Percentiles rank a stretch among this genome's conserved stretches.
Evolutionary conservation across 257 asterid species (phyloP).

Genomic region (Ocimum tenuiflorum): DNA sequence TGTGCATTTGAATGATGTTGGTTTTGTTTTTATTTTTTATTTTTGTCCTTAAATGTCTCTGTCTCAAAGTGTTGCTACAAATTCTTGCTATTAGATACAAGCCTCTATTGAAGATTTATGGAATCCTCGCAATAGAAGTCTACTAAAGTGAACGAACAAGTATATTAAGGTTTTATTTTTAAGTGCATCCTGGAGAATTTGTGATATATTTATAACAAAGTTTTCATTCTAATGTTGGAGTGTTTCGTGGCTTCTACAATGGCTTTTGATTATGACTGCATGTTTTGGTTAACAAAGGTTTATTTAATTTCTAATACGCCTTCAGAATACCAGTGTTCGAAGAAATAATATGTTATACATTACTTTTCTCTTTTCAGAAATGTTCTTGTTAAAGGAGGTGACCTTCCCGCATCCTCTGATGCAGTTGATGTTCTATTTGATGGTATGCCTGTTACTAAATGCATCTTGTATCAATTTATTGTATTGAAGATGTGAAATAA

Average conservation of each 20-base stretch:
- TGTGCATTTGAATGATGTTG: neutral
- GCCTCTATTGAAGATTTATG: neutral
- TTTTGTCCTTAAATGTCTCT: neutral
- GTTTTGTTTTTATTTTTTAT: neutral
- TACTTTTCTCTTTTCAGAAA: constrained; percentile 34
- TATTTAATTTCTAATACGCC: too few species aligned
- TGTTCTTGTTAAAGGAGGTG: constrained; percentile 97
- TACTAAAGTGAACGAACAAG: neutral
- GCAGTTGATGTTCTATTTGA: constrained; percentile 91
- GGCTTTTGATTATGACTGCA: too few species aligned
- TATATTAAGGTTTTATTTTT: constrained; percentile 4
- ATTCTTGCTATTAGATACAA: neutral
- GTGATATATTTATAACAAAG: neutral
- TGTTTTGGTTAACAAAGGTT: too few species aligned
- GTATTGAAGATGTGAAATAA: neutral
- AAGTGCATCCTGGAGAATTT: neutral
- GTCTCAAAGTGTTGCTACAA: neutral
- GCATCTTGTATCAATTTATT: constrained; percentile 4
- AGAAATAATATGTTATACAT: too few species aligned
- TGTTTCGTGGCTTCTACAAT: neutral
- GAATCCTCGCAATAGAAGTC: neutral
- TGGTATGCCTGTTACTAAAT: constrained; percentile 37
- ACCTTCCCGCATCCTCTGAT: constrained; percentile 67
- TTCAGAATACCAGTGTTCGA: constrained; percentile 3
- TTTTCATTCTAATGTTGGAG: neutral